Evolutionary conservation across 2,329 filamentous ascomycete species (phyloP), one percentile per base, ranked within the genome.

Genomic region (Scedosporium boydii): DNA sequence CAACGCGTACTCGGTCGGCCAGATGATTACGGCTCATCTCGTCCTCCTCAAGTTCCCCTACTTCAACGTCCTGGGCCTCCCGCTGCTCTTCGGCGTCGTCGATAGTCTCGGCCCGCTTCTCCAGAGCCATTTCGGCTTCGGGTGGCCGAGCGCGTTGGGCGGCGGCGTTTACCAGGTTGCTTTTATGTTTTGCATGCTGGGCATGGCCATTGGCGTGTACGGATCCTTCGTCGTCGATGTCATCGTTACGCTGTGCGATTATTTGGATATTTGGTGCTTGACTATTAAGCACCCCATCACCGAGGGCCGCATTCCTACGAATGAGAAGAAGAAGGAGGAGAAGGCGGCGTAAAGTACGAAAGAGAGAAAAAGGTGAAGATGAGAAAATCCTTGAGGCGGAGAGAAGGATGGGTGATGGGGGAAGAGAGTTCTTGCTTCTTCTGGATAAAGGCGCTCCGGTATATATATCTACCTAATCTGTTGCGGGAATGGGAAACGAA

Each of bases 191-290:
- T 83, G 87, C 71, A 93, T 93, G 78, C 78, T 98, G 26, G 95
- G 95, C 26, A 77, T 91, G 64, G 89, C 89, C 0, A 74, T 96
- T 58, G 95, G 95, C 41, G 87, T 98, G n/a, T 97, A 99, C 76
- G 93, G 91, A 64, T 96, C 92, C 74, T 99, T 99, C 73, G 91
- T 98, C 63, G 90, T 96, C 38, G 95, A 98, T 73, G 93, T 98
- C 63, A 97, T 99, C 67, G 91, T 95, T 64, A 96, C 91, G 34
- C 98, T 99, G 69, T 99, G 95, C 77, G 95, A 99, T 74, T 96
- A 96, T 73, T 82, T 98, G 65, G 95, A 99, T 73, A 99, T 99
- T 68, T 98, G 92, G 91, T 99, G 95, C 73, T 80, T 99, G 73
- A 96, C 90, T 1, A 99, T 99, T 78, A 99, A 99, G 83, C 87